These are phyloP conservation scores for Nymphaea colorata DNA, from an alignment of 164 flowering plant genomes.

Conservation along the genomic window DNA sequence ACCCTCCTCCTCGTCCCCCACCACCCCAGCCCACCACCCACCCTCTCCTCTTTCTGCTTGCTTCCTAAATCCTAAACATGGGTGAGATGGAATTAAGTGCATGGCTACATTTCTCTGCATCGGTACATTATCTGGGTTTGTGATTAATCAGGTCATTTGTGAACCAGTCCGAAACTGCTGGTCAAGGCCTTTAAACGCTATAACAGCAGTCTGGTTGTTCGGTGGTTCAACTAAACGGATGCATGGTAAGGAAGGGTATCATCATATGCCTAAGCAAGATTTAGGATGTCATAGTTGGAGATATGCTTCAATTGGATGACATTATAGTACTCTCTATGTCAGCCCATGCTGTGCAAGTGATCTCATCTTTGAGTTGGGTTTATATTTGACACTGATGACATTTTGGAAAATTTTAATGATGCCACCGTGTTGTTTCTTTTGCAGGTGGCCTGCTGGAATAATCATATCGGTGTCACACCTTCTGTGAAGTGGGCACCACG, in stretches of 20 bases:
- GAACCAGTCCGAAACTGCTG: neutral
- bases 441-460: slow-evolving; percentile 77
- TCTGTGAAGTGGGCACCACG: slow-evolving; percentile 98
- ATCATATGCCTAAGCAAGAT: neutral
- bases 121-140: no score
- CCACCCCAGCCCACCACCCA: no score
- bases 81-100: no score
- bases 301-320: neutral
- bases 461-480: slow-evolving; percentile 60
- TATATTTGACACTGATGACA: neutral
- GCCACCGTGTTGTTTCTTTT: neutral
- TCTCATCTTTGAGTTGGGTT: neutral
- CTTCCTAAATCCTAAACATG: no score
- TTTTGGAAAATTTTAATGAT: no score
- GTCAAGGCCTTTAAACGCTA: neutral
- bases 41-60: no score
- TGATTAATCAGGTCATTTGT: no score
- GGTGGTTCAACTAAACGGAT: neutral
- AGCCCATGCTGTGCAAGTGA: no score
- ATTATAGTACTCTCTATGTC: no score
- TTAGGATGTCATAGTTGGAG: neutral
- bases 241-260: neutral
- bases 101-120: no score
- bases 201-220: neutral
- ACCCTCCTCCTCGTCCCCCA: no score